Evolutionary conservation across 768 basidiomycete genomes (phyloP), one percentile per base, ranked within the genome.

Genomic region (Sistotremastrum suecicum): DNA sequence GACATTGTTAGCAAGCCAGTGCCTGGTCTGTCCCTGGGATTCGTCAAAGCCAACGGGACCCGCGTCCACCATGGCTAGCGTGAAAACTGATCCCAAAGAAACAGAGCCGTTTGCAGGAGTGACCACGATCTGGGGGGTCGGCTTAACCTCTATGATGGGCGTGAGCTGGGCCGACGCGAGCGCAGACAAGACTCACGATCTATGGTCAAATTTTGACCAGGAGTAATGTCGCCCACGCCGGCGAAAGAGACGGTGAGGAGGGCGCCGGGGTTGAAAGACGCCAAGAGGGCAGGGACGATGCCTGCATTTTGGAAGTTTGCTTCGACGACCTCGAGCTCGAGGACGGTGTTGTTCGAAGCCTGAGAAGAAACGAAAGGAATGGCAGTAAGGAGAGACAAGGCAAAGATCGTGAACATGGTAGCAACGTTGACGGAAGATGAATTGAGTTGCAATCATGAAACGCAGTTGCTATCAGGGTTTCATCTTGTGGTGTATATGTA

Each of bases 1-100:
- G 11, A 74, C 83, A 28, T 70, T 66, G 58, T 87, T 85, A 49
- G 78, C 74, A 41, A 89, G 74, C 85, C 84, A 89, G 65, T 88
- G 87, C 45, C 82, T 72, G 42, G 76, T 84, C 51, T 78, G 76
- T 12, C 75, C 78, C 6, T 65, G 61, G 35, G 68, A 60, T 45
- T 75, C 63, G 51, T 80, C 68, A 41, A 72, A 63, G 36, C 84
- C 83, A 35, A 80, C 78, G 28, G 72, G 56, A 48, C 76, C 77
- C 8, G 83, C 81, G 54, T 90, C 86, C 32, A 77, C 71, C 83
- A 90, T 83, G 43, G 74, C 66, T 34, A 88, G 57, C 29, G 84
- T 84, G 62, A 70, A 85, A 37, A 61, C 70, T 8, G 71, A 73
- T 35, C 58, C 58, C 44, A 80, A 59, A 7, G 59, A 34, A 10